Conservation (phyloP, 306 rosid species). For the Dicorynia guianensis region DNA sequence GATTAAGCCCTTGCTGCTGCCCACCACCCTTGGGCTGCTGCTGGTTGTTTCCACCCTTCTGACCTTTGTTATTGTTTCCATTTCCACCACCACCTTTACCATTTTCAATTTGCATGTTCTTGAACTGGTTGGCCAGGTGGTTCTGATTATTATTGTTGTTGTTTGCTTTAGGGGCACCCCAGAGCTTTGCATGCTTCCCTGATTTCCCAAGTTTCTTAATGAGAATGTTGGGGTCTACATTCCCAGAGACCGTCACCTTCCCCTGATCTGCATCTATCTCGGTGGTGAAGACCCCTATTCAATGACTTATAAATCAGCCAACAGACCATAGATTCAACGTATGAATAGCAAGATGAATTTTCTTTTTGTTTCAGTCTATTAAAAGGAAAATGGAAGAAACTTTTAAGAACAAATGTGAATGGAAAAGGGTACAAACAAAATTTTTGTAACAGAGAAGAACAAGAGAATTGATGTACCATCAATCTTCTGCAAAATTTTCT, state of each 20-base stretch:
- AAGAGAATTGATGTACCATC: conserved; percentile 63
- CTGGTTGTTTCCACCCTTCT: conserved; percentile 60
- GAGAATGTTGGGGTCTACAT: conserved; percentile 81
- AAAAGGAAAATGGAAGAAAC: neutral
- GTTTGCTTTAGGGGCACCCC: conserved; percentile 70
- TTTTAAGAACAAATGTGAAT: neutral
- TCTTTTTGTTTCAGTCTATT: neutral
- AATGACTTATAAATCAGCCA: neutral
- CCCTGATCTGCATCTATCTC: conserved; percentile 95
- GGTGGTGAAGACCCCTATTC: conserved; percentile 81
- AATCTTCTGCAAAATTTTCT: conserved; percentile 92
- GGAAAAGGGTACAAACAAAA: neutral
- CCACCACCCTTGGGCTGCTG: conserved; percentile 54
- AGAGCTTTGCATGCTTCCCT: conserved; percentile 88
- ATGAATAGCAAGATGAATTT: neutral
- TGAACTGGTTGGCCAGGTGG: conserved; percentile 63
- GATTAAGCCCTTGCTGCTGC: conserved; percentile 44
- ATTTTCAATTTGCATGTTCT: conserved; percentile 68
- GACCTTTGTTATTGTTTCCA: conserved; percentile 45
- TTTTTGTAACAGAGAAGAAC: neutral
- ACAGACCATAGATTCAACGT: conserved; percentile 6
- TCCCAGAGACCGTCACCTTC: conserved; percentile 85
- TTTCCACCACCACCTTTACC: conserved; percentile 61
- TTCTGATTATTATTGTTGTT: conserved; percentile 45
- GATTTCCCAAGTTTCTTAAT: conserved; percentile 89